These are phyloP conservation scores for Zymoseptoria tritici DNA, from an alignment of 2,329 filamentous ascomycete genomes.

Conservation along the genomic window DNA sequence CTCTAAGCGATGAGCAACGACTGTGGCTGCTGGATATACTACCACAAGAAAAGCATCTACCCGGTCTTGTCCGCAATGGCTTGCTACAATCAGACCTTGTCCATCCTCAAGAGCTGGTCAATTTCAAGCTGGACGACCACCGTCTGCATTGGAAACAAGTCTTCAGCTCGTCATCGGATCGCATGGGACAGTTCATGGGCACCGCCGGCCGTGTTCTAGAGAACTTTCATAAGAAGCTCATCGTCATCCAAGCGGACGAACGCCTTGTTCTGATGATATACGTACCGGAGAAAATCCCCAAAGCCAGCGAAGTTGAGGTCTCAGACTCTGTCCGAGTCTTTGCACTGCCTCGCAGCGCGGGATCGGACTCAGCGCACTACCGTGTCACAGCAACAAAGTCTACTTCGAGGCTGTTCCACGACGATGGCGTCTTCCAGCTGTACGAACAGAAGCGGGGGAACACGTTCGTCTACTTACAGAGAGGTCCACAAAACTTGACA, in stretches of 20 bases:
- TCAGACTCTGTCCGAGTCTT: conserved; percentile 2
- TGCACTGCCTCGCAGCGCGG: conserved; percentile 1
- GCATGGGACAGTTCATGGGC: conserved; percentile 2
- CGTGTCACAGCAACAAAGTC: background rate
- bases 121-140: background rate
- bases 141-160: conserved; percentile 3
- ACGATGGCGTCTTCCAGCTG: conserved; percentile 1
- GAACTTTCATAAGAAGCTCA: conserved; percentile 3
- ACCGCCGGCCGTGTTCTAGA: background rate
- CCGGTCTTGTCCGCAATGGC: background rate
- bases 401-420: conserved; percentile 1
- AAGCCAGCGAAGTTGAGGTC: background rate
- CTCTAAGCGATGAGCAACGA: background rate
- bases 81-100: conserved; percentile 1
- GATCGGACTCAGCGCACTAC: background rate
- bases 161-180: conserved; percentile 1
- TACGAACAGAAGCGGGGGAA: conserved; percentile 1
- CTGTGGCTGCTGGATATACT: background rate
- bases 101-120: background rate
- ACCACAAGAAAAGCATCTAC: background rate
- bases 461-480: conserved; percentile 1
- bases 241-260: conserved; percentile 2
- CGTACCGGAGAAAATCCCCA: conserved; percentile 1
- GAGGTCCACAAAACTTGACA: background rate
- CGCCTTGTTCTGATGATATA: conserved; percentile 4